Percentiles rank a stretch among this genome's conserved stretches.
phyloP scores from a whole-genome alignment of 495 filamentous ascomycete species.

The Polyplosphaeria fusca region DNA sequence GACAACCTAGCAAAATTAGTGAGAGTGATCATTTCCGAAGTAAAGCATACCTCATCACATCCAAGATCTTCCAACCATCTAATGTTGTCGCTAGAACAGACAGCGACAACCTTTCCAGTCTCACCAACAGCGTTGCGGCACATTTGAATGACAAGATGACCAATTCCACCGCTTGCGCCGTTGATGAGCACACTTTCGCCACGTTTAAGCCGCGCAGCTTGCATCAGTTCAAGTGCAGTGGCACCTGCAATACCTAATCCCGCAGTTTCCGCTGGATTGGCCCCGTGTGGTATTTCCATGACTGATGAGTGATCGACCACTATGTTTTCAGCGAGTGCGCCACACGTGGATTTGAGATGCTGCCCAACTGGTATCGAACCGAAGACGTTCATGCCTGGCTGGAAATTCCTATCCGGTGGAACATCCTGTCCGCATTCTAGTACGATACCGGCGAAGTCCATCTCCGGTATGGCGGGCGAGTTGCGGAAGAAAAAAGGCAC shows the following conservation, averaged over 20 bases:
- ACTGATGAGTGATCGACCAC: conserved; percentile 35
- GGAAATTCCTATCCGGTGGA: conserved; percentile 12
- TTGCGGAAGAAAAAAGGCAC: conserved; percentile 39
- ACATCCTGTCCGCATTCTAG: conserved; percentile 32
- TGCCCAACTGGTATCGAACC: conserved; percentile 37
- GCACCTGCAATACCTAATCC: conserved; percentile 40
- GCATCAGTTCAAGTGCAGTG: conserved; percentile 39
- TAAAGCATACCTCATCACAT: conserved; percentile 33
- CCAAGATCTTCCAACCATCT: conserved; percentile 40
- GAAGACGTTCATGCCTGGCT: conserved; percentile 37
- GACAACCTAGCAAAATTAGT: background rate
- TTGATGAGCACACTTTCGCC: conserved; percentile 38
- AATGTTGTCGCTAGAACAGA: conserved; percentile 41
- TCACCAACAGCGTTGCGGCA: conserved; percentile 37
- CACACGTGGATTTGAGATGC: conserved; percentile 26
- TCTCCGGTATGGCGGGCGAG: conserved; percentile 41
- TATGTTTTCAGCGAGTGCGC: conserved; percentile 42
- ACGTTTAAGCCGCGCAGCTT: conserved; percentile 23
- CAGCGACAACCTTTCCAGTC: conserved; percentile 41
- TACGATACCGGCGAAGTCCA: conserved; percentile 46
- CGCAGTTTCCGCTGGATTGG: conserved; percentile 32
- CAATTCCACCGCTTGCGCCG: conserved; percentile 46
- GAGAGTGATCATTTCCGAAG: background rate
- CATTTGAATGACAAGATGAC: conserved; percentile 44
- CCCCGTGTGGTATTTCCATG: conserved; percentile 29